Conservation (phyloP, 441 rosid species). For the Populus hybrid region DNA sequence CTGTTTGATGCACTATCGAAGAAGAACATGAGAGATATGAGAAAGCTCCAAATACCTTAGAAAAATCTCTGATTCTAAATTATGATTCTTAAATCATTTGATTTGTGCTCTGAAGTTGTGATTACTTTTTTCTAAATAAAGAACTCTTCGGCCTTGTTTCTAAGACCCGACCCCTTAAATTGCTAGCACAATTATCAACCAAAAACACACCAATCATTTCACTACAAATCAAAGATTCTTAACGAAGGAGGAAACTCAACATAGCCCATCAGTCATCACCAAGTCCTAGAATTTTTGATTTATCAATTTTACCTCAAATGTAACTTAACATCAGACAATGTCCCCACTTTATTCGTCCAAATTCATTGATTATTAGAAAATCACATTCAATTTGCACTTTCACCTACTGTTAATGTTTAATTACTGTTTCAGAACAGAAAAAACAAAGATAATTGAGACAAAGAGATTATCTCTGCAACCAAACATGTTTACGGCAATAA, state of each 20-base stretch:
- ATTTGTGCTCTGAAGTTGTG: neutral
- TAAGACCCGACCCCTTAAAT: neutral
- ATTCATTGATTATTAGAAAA: too few relatives aligned
- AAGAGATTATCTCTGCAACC: neutral
- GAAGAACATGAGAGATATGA: neutral
- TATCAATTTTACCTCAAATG: neutral
- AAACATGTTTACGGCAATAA: too few relatives aligned
- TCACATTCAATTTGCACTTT: too few relatives aligned
- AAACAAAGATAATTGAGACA: too few relatives aligned
- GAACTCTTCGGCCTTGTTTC: neutral
- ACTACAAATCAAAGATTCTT: neutral
- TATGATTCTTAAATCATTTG: neutral
- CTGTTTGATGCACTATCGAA: neutral
- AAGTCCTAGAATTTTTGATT: neutral
- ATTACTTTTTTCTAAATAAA: neutral
- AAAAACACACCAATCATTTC: neutral
- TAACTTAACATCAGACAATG: too few relatives aligned
- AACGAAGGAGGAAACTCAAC: too few relatives aligned
- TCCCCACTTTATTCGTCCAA: too few relatives aligned
- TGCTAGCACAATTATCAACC: neutral
- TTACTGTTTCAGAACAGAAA: too few relatives aligned
- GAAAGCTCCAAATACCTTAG: neutral
- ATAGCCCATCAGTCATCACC: too few relatives aligned
- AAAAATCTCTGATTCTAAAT: neutral
- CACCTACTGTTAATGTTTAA: too few relatives aligned